Evolutionary conservation across 805 yeast genomes (phyloP), one percentile per base, ranked within the genome.

Genomic region (Yamadazyma endophytica): DNA sequence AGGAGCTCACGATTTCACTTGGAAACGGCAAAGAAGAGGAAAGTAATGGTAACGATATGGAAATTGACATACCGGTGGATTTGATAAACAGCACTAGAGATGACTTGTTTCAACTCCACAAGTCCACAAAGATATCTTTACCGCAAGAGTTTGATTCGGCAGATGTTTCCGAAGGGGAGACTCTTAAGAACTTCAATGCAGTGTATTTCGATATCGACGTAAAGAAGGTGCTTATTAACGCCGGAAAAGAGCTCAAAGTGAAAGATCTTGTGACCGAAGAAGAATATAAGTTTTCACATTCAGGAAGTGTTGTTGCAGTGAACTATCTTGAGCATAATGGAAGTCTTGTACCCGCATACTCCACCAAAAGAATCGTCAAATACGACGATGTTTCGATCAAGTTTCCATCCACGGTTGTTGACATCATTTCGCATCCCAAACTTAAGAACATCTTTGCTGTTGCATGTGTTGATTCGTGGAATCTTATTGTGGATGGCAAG

Each of bases 1-100:
- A 75, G 29, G 67, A 73, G 32, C 56, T 85, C 33, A 61, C 78
- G 1, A 53, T 49, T 4, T 61, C 73, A 12, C 56, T 69, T 24
- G 53, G 52, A 11, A 35, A 44, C 2, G 67, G 59, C 12, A 23
- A 13, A 15, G 40, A 19, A 12, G 13, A 17, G 15, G 32, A 29
- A 17, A 33, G 24, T 20, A 32, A 24, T 9, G 22, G 23, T 18
- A 32, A 29, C 13, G 32, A 20, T 13, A 28, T 19, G 7, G 32
- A 35, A 21, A 16, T 27, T 7, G 23, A 23, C 9, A 35, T 44
- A 9, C 56, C 57, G 5, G 53, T 37, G 6, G 54, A 49, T 2
- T 44, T 36, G n/a, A 49, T 49, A 13, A 33, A 32, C 26, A 32
- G 28, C 17, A 64, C 69, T 1, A 50, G 68, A 4, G 60, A 54